A percentile compares a stretch with the other conserved stretches of the same genome.
These are phyloP conservation scores for Pseudonitzschia multiseries DNA, from an alignment of 108 stramenopile genomes.

Conservation along the genomic window DNA sequence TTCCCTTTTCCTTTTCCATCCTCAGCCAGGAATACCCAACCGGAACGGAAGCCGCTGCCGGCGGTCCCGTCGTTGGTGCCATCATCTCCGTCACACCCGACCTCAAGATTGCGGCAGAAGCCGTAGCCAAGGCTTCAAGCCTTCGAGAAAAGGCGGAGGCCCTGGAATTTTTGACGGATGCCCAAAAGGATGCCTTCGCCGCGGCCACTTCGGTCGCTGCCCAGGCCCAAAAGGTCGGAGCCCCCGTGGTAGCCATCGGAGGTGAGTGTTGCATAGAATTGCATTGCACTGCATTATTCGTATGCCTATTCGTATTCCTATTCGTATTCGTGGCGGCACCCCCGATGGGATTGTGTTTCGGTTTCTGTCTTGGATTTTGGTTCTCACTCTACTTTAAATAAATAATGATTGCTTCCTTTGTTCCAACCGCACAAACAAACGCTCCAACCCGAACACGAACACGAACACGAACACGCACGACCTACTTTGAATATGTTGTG, in stretches of 20 bases:
- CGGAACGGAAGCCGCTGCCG: conserved; percentile 43
- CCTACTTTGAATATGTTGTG: too few relatives aligned
- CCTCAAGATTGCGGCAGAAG: conserved; percentile 57
- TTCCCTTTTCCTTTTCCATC: conserved; percentile 69
- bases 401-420: too few relatives aligned
- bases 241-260: conserved; percentile 69
- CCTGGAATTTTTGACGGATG: conserved; percentile 64
- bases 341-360: too few relatives aligned
- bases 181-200: conserved; percentile 59
- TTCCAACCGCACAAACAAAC: too few relatives aligned
- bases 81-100: conserved; percentile 77
- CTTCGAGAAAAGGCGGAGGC: conserved; percentile 81
- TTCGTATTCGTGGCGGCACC: too few relatives aligned
- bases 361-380: neutral
- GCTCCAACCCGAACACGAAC: too few relatives aligned
- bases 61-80: conserved; percentile 78
- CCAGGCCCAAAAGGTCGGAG: conserved; percentile 61
- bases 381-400: too few relatives aligned
- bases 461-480: too few relatives aligned
- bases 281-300: too few relatives aligned
- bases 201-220: conserved; percentile 65
- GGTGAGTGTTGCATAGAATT: conserved; percentile 26
- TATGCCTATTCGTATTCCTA: too few relatives aligned
- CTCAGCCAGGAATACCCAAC: conserved; percentile 35
- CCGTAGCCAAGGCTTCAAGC: conserved; percentile 54